Base-by-base conservation (phyloP, 2,329 filamentous ascomycete genomes). In the Chrysoporthe puriensis region DNA sequence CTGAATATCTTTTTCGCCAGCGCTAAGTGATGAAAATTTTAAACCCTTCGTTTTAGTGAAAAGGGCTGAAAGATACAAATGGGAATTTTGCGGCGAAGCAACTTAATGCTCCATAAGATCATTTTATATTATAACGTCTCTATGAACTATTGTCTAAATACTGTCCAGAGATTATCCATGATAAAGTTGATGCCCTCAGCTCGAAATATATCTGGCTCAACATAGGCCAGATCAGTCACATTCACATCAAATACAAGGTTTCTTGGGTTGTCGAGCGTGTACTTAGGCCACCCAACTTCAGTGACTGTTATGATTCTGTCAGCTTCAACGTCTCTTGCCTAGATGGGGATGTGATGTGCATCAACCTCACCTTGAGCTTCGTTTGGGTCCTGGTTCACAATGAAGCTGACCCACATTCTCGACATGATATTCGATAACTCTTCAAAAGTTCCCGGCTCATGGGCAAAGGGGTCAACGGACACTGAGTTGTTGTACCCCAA, bases 171-270 rank as follows among this genome's bases (percentile, higher is more conserved):
- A 44, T 64, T 63, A 26, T 76, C 65, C 2, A 76, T 69, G 3
- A 80, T 71, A 66, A 80, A 82, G 2, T 73, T 60, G 21, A 83
- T 81, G 16, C 77, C 78, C 50, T 78, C 74, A 21, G 74, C 73
- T 56, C 84, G 77, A 74, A 81, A 84, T 34, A 77, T 77, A 71
- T 86, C 84, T 44, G 74, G 68, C 72, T 82, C 82, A 64, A 79
- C 71, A 71, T 83, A 81, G 18, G 72, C 71, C 11, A 79, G 64
- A 3, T 66, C 66, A 1, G 81, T 83, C 4, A 71, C 74, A 71
- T 86, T 86, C 18, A 79, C 79, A 69, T 86, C 81, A 64, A 86
- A 84, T 0, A 86, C 79, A n/a, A 85, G 74, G 71, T 86, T 84
- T 14, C 79, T 64, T 2, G 82, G 81, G 42, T 76, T 70, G 2